These are phyloP conservation scores for Lithocarpus polystachyus DNA, from an alignment of 306 rosid genomes.

Conservation along the genomic window DNA sequence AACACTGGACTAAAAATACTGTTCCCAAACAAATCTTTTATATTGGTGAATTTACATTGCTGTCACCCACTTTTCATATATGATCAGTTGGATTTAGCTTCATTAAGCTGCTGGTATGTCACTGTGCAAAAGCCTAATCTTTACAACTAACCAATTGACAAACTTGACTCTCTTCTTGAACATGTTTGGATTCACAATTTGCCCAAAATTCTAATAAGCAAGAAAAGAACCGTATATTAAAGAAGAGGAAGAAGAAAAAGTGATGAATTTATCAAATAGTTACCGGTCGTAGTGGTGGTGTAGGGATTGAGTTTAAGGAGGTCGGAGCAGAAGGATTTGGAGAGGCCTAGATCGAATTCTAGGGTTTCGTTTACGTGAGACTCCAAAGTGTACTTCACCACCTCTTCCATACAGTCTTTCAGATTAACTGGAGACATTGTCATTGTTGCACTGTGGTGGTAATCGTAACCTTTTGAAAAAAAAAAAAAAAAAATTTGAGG, in stretches of 20 bases:
- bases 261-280: too few relatives aligned
- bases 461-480: too few relatives aligned
- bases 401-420: conserved; percentile 40
- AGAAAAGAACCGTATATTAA: too few relatives aligned
- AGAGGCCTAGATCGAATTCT: conserved; percentile 33
- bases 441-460: too few relatives aligned
- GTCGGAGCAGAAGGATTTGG: conserved; percentile 45
- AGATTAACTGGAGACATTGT: conserved; percentile 14
- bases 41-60: background rate
- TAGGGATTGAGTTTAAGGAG: conserved; percentile 45
- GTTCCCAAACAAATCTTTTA: background rate
- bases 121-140: background rate
- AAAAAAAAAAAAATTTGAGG: too few relatives aligned
- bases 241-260: too few relatives aligned
- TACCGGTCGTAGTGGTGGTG: too few relatives aligned
- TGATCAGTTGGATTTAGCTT: background rate
- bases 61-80: background rate
- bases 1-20: too few relatives aligned
- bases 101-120: background rate
- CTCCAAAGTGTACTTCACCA: conserved; percentile 44
- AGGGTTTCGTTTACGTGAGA: conserved; percentile 27
- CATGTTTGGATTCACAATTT: too few relatives aligned
- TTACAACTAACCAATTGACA: too few relatives aligned
- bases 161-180: too few relatives aligned
- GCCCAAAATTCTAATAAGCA: too few relatives aligned